Evolutionary conservation across 805 yeast genomes (phyloP).

Genomic region (Scheffersomyces ergatensis): DNA sequence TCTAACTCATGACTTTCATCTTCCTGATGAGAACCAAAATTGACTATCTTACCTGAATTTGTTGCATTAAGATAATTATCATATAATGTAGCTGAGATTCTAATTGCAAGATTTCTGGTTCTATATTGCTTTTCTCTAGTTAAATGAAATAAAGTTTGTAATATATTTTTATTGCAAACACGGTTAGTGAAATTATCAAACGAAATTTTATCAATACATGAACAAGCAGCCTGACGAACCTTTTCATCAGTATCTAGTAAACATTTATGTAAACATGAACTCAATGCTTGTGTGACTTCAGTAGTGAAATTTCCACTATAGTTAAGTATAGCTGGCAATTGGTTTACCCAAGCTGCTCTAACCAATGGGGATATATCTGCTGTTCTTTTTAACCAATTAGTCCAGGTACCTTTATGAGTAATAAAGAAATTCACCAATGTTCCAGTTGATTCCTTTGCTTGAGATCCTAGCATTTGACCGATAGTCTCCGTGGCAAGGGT

Average conservation of each 20-base stretch:
- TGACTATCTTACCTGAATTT: constrained; percentile 15
- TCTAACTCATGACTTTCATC: constrained; percentile 24
- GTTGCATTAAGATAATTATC: constrained; percentile 36
- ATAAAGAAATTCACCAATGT: constrained; percentile 54
- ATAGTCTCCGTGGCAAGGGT: constrained; percentile 69
- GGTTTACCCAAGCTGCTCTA: constrained; percentile 68
- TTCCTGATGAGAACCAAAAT: constrained; percentile 26
- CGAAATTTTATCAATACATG: constrained; percentile 44
- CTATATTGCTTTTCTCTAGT: constrained; percentile 68
- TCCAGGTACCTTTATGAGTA: constrained; percentile 59
- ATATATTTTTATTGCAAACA: constrained; percentile 45
- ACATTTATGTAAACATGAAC: constrained; percentile 61
- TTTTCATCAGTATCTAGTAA: constrained; percentile 72
- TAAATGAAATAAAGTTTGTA: constrained; percentile 57
- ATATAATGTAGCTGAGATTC: constrained; percentile 54
- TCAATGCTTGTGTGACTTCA: constrained; percentile 41
- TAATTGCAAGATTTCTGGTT: constrained; percentile 60
- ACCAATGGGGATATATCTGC: constrained; percentile 66
- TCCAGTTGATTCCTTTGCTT: constrained; percentile 10
- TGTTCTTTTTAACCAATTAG: constrained; percentile 71
- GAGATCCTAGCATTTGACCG: constrained; percentile 54
- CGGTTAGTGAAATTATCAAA: constrained; percentile 45
- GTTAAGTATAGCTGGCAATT: constrained; percentile 46
- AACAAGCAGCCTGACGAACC: constrained; percentile 65
- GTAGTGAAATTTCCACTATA: constrained; percentile 43